Conservation (phyloP, 169 alveolate species). For the Plasmodium gaboni region DNA sequence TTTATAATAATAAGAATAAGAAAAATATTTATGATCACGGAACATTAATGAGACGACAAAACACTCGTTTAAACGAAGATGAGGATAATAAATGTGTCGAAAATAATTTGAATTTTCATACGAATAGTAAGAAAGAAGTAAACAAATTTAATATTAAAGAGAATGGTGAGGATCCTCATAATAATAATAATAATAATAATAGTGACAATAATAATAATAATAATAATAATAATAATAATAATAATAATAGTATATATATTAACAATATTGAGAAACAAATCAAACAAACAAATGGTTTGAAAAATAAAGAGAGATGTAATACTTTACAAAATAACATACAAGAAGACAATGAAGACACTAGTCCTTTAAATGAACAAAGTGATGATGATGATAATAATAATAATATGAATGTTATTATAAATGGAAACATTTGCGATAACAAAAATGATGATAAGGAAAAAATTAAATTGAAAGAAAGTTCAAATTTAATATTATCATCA, state of each 20-base stretch:
- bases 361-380: too few relatives aligned
- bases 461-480: slow-evolving; percentile 32
- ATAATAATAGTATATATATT: too few relatives aligned
- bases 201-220: too few relatives aligned
- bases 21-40: background rate
- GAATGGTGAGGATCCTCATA: too few relatives aligned
- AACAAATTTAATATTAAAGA: too few relatives aligned
- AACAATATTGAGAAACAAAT: too few relatives aligned
- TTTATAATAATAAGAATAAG: background rate
- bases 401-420: too few relatives aligned
- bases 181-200: too few relatives aligned
- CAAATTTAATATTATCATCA: slow-evolving; percentile 22
- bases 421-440: background rate
- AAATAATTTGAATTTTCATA: background rate
- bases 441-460: background rate
- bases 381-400: too few relatives aligned
- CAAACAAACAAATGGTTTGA: background rate
- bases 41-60: slow-evolving; percentile 22
- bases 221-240: too few relatives aligned
- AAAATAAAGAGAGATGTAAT: background rate
- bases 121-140: background rate
- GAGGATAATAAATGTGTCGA: slow-evolving; percentile 5
- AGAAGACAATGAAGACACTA: slow-evolving; percentile 4
- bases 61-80: slow-evolving; percentile 19
- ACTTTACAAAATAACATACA: background rate